These are phyloP conservation scores for Pythium plurisporium DNA, from an alignment of 352 stramenopile species.

Conservation along the genomic window DNA sequence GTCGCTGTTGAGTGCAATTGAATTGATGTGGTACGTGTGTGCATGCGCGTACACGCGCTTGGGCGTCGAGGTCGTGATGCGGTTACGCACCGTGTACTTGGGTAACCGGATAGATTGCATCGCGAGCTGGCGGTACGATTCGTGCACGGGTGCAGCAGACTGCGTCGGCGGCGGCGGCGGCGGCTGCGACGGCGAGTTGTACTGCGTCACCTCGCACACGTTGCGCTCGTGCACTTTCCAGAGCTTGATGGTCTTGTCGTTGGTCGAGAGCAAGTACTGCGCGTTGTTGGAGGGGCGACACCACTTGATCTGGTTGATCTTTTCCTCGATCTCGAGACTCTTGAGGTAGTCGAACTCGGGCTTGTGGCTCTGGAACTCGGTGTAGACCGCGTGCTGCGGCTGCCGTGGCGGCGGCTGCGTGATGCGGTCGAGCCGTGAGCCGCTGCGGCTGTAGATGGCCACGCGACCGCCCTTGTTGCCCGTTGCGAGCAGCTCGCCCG, in stretches of 20 bases:
- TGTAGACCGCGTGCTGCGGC: slow-evolving; percentile 73
- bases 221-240: slow-evolving; percentile 91
- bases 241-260: slow-evolving; percentile 98
- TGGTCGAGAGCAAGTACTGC: slow-evolving; percentile 93
- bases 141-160: background rate
- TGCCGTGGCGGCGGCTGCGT: slow-evolving; percentile 13
- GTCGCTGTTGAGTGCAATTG: slow-evolving; percentile 92
- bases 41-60: slow-evolving; percentile 91
- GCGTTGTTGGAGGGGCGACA: slow-evolving; percentile 84
- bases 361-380: slow-evolving; percentile 95
- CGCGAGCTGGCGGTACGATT: slow-evolving; percentile 8
- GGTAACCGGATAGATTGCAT: slow-evolving; percentile 47
- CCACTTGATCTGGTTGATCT: slow-evolving; percentile 98
- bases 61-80: slow-evolving; percentile 66
- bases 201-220: slow-evolving; percentile 71
- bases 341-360: slow-evolving; percentile 98
- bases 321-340: slow-evolving; percentile 96
- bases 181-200: slow-evolving; percentile 41
- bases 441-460: slow-evolving; percentile 83
- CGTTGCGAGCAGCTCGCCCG: slow-evolving; percentile 90
- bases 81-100: slow-evolving; percentile 43
- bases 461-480: slow-evolving; percentile 93
- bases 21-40: slow-evolving; percentile 98
- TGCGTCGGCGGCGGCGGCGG: background rate
- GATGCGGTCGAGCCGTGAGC: slow-evolving; percentile 2